Conservation (phyloP, 129 eudicot genomes). For the Tanacetum coccineum region DNA sequence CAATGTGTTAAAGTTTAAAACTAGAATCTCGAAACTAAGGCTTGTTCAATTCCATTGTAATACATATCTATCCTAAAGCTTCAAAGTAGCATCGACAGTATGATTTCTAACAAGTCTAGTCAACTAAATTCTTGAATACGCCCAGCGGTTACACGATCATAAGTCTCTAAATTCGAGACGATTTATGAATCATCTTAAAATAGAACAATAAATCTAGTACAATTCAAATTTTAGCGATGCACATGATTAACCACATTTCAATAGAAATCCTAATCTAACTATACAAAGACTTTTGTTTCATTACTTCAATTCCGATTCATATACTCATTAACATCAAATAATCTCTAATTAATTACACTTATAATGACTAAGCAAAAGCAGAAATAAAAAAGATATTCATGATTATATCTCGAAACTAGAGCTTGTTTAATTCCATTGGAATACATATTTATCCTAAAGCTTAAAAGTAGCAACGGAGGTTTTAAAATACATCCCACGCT, state of each 20-base stretch:
- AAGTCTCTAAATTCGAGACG: neutral
- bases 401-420: no score
- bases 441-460: neutral
- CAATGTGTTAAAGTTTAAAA: no score
- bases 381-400: no score
- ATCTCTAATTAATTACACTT: no score
- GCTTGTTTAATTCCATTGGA: neutral
- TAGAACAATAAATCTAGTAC: neutral
- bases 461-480: neutral
- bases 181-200: neutral
- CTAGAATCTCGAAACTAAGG: no score
- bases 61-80: neutral
- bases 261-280: neutral
- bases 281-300: no score
- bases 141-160: neutral
- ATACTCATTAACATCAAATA: no score
- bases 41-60: neutral
- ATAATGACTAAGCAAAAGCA: no score
- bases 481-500: neutral
- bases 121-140: neutral
- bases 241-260: conserved; percentile 5
- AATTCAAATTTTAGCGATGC: neutral
- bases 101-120: neutral
- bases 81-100: neutral
- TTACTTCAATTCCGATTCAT: no score